phyloP scores from a whole-genome alignment of 2,329 filamentous ascomycete genomes.

The Ceratocystis destructans region DNA sequence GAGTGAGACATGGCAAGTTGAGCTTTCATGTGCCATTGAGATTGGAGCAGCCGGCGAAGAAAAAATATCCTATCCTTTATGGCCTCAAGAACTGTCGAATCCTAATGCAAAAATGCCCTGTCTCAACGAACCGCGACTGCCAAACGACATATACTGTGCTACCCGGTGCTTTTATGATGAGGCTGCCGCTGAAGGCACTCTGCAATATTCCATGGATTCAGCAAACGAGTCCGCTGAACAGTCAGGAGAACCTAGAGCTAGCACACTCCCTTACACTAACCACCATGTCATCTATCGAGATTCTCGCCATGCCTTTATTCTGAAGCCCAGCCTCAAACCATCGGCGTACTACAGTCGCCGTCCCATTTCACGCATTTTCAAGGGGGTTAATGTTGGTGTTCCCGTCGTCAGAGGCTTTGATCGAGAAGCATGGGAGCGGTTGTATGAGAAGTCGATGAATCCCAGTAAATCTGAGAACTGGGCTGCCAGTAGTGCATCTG shows the following conservation, averaged over 20 bases:
- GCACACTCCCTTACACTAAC: slow-evolving; percentile 48
- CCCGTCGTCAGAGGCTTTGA: slow-evolving; percentile 85
- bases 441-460: slow-evolving; percentile 41
- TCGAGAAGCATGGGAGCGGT: slow-evolving; percentile 56
- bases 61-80: slow-evolving; percentile 73
- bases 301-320: slow-evolving; percentile 59
- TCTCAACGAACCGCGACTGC: slow-evolving; percentile 30
- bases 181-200: slow-evolving; percentile 40
- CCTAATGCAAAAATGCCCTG: slow-evolving; percentile 17
- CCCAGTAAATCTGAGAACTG: slow-evolving; percentile 24
- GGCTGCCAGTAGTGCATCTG: slow-evolving; percentile 21
- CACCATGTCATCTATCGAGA: slow-evolving; percentile 83
- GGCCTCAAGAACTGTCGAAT: slow-evolving; percentile 40
- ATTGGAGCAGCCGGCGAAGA: slow-evolving; percentile 82
- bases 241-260: slow-evolving; percentile 27
- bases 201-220: background rate
- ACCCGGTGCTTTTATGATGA: slow-evolving; percentile 46
- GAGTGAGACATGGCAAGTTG: slow-evolving; percentile 85
- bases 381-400: slow-evolving; percentile 68
- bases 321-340: slow-evolving; percentile 73
- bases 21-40: slow-evolving; percentile 77
- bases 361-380: slow-evolving; percentile 73
- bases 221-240: slow-evolving; percentile 14
- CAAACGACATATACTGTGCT: slow-evolving; percentile 45
- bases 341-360: slow-evolving; percentile 72